phyloP scores from a whole-genome alignment of 2,329 filamentous ascomycete genomes.

The Hymenoscyphus occultus region DNA sequence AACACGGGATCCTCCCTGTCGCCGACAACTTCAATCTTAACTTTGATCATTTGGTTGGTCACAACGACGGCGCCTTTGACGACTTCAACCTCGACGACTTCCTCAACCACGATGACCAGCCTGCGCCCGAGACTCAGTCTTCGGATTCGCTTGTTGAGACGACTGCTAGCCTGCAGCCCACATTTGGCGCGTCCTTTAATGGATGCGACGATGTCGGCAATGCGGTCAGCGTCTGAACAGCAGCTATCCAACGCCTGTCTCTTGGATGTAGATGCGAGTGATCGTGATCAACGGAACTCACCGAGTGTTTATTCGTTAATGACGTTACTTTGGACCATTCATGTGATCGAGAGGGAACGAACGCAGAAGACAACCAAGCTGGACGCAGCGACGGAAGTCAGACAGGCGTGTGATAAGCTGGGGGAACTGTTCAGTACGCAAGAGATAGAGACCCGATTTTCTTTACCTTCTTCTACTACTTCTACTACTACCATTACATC shows the following conservation, averaged over 20 bases:
- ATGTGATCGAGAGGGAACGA: constrained; percentile 31
- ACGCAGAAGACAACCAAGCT: constrained; percentile 25
- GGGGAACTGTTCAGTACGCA: constrained; percentile 30
- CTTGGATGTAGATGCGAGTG: constrained; percentile 29
- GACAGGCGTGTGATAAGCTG: constrained; percentile 31
- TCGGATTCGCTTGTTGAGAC: constrained; percentile 38
- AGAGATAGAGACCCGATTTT: constrained; percentile 16
- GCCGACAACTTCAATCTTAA: constrained; percentile 64
- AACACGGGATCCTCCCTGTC: constrained; percentile 73
- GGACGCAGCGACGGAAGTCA: constrained; percentile 32
- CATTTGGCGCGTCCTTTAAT: constrained; percentile 68
- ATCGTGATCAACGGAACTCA: constrained; percentile 24
- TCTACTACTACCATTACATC: neutral
- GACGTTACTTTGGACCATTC: constrained; percentile 36
- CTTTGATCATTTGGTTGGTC: constrained; percentile 64
- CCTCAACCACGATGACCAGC: constrained; percentile 49
- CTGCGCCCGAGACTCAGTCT: constrained; percentile 37
- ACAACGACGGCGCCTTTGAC: constrained; percentile 53
- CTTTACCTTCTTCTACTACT: constrained; percentile 14
- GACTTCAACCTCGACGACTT: constrained; percentile 51
- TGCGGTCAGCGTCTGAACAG: constrained; percentile 65
- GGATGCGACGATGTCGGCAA: constrained; percentile 72
- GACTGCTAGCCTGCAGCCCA: constrained; percentile 70
- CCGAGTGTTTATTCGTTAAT: constrained; percentile 35
- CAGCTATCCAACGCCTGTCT: constrained; percentile 35